Evolutionary conservation across 2,329 filamentous ascomycete species (phyloP).

Genomic region (Dryadomyces sulphureus): DNA sequence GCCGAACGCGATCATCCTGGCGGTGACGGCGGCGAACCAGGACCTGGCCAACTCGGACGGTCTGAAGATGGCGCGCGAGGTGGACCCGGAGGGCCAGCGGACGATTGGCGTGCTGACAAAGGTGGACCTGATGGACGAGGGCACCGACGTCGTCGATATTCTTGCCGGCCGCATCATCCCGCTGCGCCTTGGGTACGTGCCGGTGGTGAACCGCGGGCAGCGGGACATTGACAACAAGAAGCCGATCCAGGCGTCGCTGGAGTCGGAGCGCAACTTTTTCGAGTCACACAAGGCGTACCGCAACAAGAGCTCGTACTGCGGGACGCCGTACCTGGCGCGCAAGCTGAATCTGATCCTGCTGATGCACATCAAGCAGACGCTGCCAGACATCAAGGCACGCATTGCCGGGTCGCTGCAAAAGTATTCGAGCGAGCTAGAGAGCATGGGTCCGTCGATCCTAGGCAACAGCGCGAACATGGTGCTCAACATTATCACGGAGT

Average conservation of each 20-base stretch:
- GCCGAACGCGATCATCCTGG: constrained; percentile 94
- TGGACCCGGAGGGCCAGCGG: constrained; percentile 82
- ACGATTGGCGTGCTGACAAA: constrained; percentile 97
- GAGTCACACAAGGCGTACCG: constrained; percentile 97
- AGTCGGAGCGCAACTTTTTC: constrained; percentile 93
- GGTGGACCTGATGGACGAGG: constrained; percentile 96
- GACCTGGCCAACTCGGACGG: constrained; percentile 98
- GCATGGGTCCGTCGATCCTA: constrained; percentile 83
- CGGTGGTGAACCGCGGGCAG: constrained; percentile 94
- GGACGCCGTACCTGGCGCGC: constrained; percentile 88
- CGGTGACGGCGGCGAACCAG: constrained; percentile 93
- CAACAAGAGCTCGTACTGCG: constrained; percentile 97
- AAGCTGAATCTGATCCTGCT: constrained; percentile 98
- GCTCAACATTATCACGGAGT: constrained; percentile 97
- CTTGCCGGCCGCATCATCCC: constrained; percentile 95
- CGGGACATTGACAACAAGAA: constrained; percentile 98
- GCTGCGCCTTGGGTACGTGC: constrained; percentile 79
- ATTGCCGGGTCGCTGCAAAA: constrained; percentile 91
- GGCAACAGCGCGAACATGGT: constrained; percentile 95
- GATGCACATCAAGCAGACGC: constrained; percentile 99
- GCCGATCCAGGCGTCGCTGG: constrained; percentile 76
- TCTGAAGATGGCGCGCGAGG: constrained; percentile 89
- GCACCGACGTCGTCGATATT: constrained; percentile 95
- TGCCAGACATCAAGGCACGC: constrained; percentile 94
- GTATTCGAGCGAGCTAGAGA: constrained; percentile 67